Base-by-base conservation (phyloP, 2,329 filamentous ascomycete species). In the Dactylella cylindrospora region DNA sequence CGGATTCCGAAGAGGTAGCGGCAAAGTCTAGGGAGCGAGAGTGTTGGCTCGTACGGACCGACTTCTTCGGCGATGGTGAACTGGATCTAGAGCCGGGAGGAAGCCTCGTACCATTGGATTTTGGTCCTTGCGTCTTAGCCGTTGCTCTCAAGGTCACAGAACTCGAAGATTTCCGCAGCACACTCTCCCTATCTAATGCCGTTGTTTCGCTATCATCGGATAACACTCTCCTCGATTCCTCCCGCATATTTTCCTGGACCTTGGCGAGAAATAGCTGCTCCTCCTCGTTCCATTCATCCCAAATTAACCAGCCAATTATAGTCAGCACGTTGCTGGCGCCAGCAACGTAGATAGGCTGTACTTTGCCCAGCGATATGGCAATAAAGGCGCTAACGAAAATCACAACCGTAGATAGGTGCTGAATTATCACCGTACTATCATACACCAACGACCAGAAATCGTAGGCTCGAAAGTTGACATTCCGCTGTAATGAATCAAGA, bases 371-470 rank as follows among this genome's bases (percentile, higher is more conserved):
- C 67, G 87, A 87, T 64, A 98, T 98, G 47, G 84, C 89, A 12
- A 90, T 84, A 71, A 98, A 98, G 73, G 88, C 95, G 66, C 91
- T 90, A 64, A 95, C 81, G 71, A 97, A 98, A 53, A 98, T 91
- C 49, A 87, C 86, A 62, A 97, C 90, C 5, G 89, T 94, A 72
- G 89, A 95, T 41, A 97, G 86, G 73, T 98, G 93, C 73, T 98
- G 93, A 13, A 97, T 87, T 67, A 98, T 96, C 59, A 97, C 89
- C 2, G 91, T 96, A 10, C 88, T 91, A 72, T 97, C 91, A 54
- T 89, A 88, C 44, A 97, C 90, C 26, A 98, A 79, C 6, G 90
- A 89, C 91, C 93, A 98, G 74, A 98, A 98, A 70, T 97, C 90
- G 73, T 98, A 98, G 0, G 91, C 91, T 67, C 93, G 86, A 46